Base-by-base conservation (phyloP, 2,329 filamentous ascomycete species). In the Orbilia oligospora region DNA sequence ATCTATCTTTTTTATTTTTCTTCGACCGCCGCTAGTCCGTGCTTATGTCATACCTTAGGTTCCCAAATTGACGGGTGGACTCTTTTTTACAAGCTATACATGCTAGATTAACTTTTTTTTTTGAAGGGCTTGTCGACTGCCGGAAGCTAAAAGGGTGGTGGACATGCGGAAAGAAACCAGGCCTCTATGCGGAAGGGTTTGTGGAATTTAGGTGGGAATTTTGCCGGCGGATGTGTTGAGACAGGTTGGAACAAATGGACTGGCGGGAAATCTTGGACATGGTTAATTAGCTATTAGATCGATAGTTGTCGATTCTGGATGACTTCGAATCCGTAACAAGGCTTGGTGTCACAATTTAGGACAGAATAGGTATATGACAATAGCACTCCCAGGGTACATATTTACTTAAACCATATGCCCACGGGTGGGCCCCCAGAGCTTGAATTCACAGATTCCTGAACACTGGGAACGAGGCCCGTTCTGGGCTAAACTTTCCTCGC, bases 151-250 rank as follows among this genome's bases (percentile, higher is more conserved):
- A 53, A 30, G 16, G 69, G 53, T 30, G 53, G 33, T 73, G 61
- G 58, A 46, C 24, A 56, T 63, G 71, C 64, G 71, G 64, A 75
- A 75, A 75, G 66, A 76, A 70, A 41, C 63, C 64, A 56, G 48
- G 46, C 27, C 27, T 64, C 30, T 63, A 30, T 65, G 27, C n/a
- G 48, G 49, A 61, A 20, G 48, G 30, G 27, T 41, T 38, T 36
- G 44, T 48, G 27, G 46, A 38, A 10, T 33, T 53, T 33, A 55
- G 38, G 53, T 67, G 49, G n/a, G 73, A 77, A 71, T 77, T 77
- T 77, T 77, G 61, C 73, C 73, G 73, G 73, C 58, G 44, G 61
- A 77, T 71, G 73, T 67, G 73, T 77, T 76, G 72, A 49, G 61
- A 20, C 61, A 63, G 46, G 30, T 65, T 63, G 33, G 9, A 20